Evolutionary conservation across 495 filamentous ascomycete species (phyloP).

Genomic region (Viridothelium virens): DNA sequence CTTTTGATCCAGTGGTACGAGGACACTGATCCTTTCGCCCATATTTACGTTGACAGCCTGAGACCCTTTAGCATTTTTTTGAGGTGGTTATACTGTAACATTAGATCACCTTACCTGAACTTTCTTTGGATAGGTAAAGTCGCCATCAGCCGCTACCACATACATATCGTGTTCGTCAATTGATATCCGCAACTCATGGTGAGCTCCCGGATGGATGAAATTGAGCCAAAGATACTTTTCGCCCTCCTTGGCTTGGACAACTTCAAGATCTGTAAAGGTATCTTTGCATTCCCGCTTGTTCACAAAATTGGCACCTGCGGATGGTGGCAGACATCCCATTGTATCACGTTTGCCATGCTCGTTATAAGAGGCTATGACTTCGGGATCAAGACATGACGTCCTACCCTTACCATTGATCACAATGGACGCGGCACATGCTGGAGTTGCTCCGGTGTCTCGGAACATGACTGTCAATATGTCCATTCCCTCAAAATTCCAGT

Average conservation of each 20-base stretch:
- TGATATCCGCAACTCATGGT: constrained; percentile 6
- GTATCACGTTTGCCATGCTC: neutral
- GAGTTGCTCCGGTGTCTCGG: constrained; percentile 6
- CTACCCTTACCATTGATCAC: constrained; percentile 5
- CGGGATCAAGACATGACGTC: constrained; percentile 1
- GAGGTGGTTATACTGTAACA: neutral
- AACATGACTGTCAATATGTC: constrained; percentile 2
- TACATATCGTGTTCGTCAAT: constrained; percentile 9
- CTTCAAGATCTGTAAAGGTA: constrained; percentile 10
- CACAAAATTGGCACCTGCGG: neutral
- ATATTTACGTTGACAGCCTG: constrained; percentile 1
- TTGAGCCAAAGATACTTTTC: constrained; percentile 7
- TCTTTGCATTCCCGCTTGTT: neutral
- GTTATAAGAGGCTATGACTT: neutral
- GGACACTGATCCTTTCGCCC: constrained; percentile 6
- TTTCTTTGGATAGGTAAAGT: constrained; percentile 9
- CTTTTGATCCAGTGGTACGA: constrained; percentile 7
- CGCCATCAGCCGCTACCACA: constrained; percentile 4
- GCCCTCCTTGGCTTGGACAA: neutral
- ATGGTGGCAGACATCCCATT: constrained; percentile 1
- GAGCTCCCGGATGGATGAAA: constrained; percentile 8
- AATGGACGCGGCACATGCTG: neutral
- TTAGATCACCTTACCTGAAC: neutral
- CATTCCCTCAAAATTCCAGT: constrained; percentile 7
- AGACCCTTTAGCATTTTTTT: neutral